These are phyloP conservation scores for Penicillium subrubescens DNA, from an alignment of 495 filamentous ascomycete species.

Conservation along the genomic window DNA sequence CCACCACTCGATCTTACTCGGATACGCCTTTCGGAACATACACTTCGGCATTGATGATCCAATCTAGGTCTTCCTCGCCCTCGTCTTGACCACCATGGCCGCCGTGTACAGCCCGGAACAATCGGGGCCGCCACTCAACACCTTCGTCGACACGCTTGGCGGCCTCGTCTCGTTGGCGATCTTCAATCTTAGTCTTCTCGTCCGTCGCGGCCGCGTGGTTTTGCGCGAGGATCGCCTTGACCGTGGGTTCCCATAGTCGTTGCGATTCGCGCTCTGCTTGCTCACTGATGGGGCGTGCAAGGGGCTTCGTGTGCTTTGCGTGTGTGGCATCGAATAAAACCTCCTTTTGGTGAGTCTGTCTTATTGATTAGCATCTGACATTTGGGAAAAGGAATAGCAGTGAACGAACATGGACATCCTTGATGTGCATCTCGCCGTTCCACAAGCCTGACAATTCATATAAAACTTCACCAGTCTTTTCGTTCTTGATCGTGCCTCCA, in stretches of 20 bases:
- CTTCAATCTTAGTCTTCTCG: conserved; percentile 93
- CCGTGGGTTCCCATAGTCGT: conserved; percentile 79
- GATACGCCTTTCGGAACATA: conserved; percentile 44
- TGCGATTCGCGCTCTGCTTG: conserved; percentile 92
- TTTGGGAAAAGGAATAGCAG: neutral
- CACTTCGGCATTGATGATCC: conserved; percentile 90
- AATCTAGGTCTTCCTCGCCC: conserved; percentile 88
- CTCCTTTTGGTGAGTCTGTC: conserved; percentile 82
- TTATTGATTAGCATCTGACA: conserved; percentile 8
- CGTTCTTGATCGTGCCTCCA: conserved; percentile 88
- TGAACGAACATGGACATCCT: conserved; percentile 69
- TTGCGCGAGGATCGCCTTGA: conserved; percentile 73
- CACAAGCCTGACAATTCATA: conserved; percentile 92
- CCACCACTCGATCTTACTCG: neutral
- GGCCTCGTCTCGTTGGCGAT: conserved; percentile 86
- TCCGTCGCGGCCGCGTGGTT: conserved; percentile 92
- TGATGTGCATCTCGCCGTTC: conserved; percentile 92
- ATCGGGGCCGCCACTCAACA: conserved; percentile 83
- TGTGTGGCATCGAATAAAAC: conserved; percentile 84
- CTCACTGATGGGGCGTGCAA: conserved; percentile 77
- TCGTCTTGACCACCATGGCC: conserved; percentile 75
- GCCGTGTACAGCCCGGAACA: conserved; percentile 76
- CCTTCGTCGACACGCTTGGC: conserved; percentile 78
- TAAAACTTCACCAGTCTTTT: conserved; percentile 78
- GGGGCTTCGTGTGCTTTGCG: conserved; percentile 72